phyloP scores from a whole-genome alignment of 139 green algal species.

The Chlorella sp. region DNA sequence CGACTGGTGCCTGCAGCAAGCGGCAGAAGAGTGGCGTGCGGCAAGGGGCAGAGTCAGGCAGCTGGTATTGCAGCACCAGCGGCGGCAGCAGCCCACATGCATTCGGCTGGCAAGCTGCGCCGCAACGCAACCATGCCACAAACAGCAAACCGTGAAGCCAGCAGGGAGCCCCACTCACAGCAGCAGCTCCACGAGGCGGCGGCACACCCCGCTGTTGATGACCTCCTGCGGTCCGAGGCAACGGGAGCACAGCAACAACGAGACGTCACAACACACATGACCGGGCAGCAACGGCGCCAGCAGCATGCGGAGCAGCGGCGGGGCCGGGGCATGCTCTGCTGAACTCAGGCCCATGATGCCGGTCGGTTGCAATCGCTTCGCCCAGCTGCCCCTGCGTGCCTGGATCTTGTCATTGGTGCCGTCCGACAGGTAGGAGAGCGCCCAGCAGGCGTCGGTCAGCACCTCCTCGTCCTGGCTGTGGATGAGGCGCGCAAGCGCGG shows the following conservation, averaged over 20 bases:
- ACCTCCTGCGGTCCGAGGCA: conserved; percentile 84
- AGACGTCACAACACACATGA: no score
- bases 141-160: neutral
- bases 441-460: conserved; percentile 99
- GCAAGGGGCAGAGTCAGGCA: neutral
- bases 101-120: no score
- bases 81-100: neutral
- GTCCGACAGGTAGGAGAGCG: conserved; percentile 98
- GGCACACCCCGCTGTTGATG: conserved; percentile 93
- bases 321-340: no score
- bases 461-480: conserved; percentile 97
- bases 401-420: conserved; percentile 99
- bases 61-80: neutral
- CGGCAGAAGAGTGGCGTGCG: neutral
- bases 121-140: neutral
- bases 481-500: conserved; percentile 91
- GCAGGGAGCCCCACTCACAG: conserved; percentile 59
- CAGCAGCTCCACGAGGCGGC: conserved; percentile 90
- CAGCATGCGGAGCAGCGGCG: no score
- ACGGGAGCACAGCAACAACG: no score
- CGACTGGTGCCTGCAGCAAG: conserved; percentile 35
- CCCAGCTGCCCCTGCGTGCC: no score
- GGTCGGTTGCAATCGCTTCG: no score
- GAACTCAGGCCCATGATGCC: no score
- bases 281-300: no score